These are phyloP conservation scores for Sugiyamaella mastotermitis DNA, from an alignment of 805 yeast genomes.

Conservation along the genomic window DNA sequence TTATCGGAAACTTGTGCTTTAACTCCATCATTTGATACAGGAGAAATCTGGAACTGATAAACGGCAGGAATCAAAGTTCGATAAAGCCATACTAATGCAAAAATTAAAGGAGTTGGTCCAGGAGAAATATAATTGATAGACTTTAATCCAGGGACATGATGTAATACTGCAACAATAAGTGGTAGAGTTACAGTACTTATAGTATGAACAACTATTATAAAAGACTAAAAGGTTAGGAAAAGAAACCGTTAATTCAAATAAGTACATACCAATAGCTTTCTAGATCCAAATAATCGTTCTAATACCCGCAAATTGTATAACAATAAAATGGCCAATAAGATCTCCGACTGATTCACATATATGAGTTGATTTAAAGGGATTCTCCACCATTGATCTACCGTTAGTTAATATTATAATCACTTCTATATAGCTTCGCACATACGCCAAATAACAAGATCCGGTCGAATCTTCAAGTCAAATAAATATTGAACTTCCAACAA, in stretches of 20 bases:
- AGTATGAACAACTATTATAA: conserved; percentile 20
- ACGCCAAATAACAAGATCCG: conserved; percentile 31
- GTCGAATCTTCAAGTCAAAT: conserved; percentile 29
- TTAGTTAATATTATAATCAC: conserved; percentile 4
- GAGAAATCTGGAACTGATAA: conserved; percentile 32
- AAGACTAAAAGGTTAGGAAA: conserved; percentile 15
- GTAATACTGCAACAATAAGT: conserved; percentile 12
- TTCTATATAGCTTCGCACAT: conserved; percentile 13
- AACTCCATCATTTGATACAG: conserved; percentile 13
- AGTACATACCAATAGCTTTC: conserved; percentile 26
- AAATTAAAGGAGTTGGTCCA: conserved; percentile 34
- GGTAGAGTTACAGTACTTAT: conserved; percentile 21
- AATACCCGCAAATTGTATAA: conserved; percentile 35
- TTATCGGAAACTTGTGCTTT: conserved; percentile 30
- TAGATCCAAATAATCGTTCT: conserved; percentile 35
- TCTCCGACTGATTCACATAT: conserved; percentile 32
- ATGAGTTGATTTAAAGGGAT: conserved; percentile 27
- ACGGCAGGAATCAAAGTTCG: conserved; percentile 35
- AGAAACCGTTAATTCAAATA: neutral
- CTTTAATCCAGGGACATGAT: conserved; percentile 14
- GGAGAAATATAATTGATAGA: conserved; percentile 21
- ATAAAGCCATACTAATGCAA: conserved; percentile 33
- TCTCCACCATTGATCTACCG: conserved; percentile 32
- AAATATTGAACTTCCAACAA: conserved; percentile 34
- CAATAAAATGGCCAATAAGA: conserved; percentile 31